Evolutionary conservation across 1,284 basidiomycete species (phyloP).

Genomic region (Pseudomicrostroma phylloplanum): DNA sequence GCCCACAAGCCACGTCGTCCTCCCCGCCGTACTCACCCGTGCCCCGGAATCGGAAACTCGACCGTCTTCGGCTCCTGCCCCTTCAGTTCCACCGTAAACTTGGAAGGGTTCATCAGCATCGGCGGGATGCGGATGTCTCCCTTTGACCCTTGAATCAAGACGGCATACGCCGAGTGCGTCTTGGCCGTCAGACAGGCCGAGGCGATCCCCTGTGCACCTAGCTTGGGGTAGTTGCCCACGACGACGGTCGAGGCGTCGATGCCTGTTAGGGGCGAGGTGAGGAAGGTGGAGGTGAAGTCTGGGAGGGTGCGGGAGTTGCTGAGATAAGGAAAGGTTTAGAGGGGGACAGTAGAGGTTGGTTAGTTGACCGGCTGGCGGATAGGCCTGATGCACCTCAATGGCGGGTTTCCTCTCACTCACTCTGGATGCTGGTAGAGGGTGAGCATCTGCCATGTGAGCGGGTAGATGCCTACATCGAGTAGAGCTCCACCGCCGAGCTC

Average conservation of each 20-base stretch:
- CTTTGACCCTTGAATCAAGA: conserved; percentile 34
- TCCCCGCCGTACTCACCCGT: conserved; percentile 25
- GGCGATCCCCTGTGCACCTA: conserved; percentile 43
- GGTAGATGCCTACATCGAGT: conserved; percentile 61
- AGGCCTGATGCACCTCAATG: no score
- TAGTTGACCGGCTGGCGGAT: no score
- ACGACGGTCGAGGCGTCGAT: conserved; percentile 75
- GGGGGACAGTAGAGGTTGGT: no score
- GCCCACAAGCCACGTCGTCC: not conserved
- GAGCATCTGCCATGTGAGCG: conserved; percentile 37
- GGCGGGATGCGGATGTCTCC: conserved; percentile 56
- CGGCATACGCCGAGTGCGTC: conserved; percentile 15
- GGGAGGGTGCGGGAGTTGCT: conserved; percentile 60
- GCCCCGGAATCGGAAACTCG: conserved; percentile 59
- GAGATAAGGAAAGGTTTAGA: not conserved
- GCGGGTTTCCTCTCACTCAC: not conserved
- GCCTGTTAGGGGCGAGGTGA: conserved; percentile 68
- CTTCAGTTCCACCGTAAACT: conserved; percentile 31
- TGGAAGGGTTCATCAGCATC: conserved; percentile 58
- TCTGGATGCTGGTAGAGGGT: conserved; percentile 29
- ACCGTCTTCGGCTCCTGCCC: conserved; percentile 46
- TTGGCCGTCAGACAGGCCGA: conserved; percentile 17
- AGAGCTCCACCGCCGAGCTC: conserved; percentile 73
- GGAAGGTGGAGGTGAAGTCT: conserved; percentile 54
- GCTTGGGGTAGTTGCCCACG: conserved; percentile 62